phyloP scores from a whole-genome alignment of 345 rosid species.

The Iberis pinnata region DNA sequence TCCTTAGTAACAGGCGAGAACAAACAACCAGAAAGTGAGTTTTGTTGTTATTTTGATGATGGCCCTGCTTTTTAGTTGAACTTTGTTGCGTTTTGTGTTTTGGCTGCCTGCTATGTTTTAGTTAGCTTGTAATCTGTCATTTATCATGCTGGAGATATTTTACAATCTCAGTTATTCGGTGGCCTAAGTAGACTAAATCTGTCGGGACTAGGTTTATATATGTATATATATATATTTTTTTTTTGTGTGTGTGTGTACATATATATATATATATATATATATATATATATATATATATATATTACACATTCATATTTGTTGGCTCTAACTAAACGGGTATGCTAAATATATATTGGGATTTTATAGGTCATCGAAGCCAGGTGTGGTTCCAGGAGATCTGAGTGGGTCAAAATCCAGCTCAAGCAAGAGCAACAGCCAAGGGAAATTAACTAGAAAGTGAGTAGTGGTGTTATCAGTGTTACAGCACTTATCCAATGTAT shows the following conservation, averaged over 20 bases:
- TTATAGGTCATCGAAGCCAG: slow-evolving; percentile 45
- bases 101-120: background rate
- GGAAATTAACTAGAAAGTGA: slow-evolving; percentile 78
- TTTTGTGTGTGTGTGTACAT: no score
- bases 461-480: slow-evolving; percentile 12
- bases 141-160: slow-evolving; percentile 1
- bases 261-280: background rate
- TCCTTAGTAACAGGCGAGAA: slow-evolving; percentile 18
- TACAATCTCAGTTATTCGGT: no score
- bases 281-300: background rate
- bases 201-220: no score
- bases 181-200: no score
- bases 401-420: slow-evolving; percentile 35
- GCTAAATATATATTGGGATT: background rate
- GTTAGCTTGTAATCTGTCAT: background rate
- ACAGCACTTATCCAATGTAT: slow-evolving; percentile 1
- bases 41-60: slow-evolving; percentile 2
- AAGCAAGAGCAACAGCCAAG: slow-evolving; percentile 43
- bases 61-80: background rate
- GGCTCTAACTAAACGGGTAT: background rate
- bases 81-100: slow-evolving; percentile 1
- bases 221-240: no score
- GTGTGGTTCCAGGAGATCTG: slow-evolving; percentile 27
- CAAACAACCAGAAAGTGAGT: slow-evolving; percentile 25
- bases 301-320: background rate